Base-by-base conservation (phyloP, 768 basidiomycete species). In the Naganishia vaughanmartiniae region DNA sequence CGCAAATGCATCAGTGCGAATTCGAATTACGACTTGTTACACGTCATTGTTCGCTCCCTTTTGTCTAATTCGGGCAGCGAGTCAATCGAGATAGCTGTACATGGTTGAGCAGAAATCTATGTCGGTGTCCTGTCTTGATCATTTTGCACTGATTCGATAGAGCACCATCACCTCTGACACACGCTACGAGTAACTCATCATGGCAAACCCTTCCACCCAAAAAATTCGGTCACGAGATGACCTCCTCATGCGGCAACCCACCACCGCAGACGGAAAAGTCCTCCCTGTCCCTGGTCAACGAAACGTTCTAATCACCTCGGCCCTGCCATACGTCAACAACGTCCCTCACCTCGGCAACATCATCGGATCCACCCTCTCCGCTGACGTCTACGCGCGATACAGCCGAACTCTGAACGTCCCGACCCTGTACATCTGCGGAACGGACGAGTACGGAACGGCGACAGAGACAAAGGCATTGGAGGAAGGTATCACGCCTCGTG, bases 381-480 rank as follows among this genome's bases (percentile, higher is more conserved):
- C 96, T 1, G 96, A 98, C 80, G 94, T 98, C 39, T 98, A 90
- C 82, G 93, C 92, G 75, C 85, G 96, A 87, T 96, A 82, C 76
- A 89, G 84, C 28, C 34, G 87, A 39, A 90, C 92, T 34, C 84
- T 90, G 76, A 96, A 98, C 84, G 85, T 90, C 75, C 88, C 89
- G 54, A 95, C 93, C 0, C 85, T 98, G 36, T 99, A 95, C 79
- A 86, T 99, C 68, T 99, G 96, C 81, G 96, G 96, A 31, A 98
- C 96, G 4, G 96, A 99, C 78, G 96, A 99, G 82, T 99, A 99
- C 76, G 96, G 96, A n/a, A 99, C 96, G 9, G 95, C 96, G 0
- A 96, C 96, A 0, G 96, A 99, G 84, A 97, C 94, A 2, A 94
- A 96, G 81, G 76, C 79, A 0, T 54, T 82, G 58, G 81, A 82